These are phyloP conservation scores for Saccharomyces pastorianus DNA, from an alignment of 1,139 yeast species.

Conservation along the genomic window DNA sequence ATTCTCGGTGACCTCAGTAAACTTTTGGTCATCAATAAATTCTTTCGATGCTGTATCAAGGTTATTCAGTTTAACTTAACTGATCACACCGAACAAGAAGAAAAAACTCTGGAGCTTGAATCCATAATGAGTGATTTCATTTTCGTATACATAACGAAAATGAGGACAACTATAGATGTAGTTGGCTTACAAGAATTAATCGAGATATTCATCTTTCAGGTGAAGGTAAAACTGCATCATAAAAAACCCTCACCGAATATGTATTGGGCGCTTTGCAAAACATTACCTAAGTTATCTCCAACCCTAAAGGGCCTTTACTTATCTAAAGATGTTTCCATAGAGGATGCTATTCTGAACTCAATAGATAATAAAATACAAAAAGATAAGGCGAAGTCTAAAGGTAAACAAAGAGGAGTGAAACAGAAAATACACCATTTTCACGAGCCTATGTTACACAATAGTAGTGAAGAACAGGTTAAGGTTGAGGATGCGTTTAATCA, in stretches of 20 bases:
- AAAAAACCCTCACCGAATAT: slow-evolving; percentile 8
- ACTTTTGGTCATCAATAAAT: slow-evolving; percentile 8
- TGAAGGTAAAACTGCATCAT: slow-evolving; percentile 13
- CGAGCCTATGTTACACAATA: background rate
- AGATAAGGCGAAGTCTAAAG: background rate
- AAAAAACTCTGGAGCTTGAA: slow-evolving; percentile 2
- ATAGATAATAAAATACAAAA: background rate
- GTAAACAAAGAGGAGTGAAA: background rate
- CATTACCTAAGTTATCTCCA: slow-evolving; percentile 10
- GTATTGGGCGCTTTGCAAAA: slow-evolving; percentile 14
- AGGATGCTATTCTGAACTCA: background rate
- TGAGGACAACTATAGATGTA: slow-evolving; percentile 3
- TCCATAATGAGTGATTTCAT: background rate
- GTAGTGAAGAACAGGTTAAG: background rate
- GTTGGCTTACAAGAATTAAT: slow-evolving; percentile 12
- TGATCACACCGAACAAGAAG: background rate
- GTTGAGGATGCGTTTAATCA: background rate
- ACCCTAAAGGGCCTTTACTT: background rate
- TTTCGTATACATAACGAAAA: slow-evolving; percentile 5
- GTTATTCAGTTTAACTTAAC: slow-evolving; percentile 6
- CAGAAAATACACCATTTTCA: background rate
- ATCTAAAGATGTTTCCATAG: background rate
- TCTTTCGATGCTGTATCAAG: slow-evolving; percentile 13
- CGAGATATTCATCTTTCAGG: slow-evolving; percentile 15
- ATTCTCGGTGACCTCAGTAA: background rate